Evolutionary conservation across 2,329 filamentous ascomycete species (phyloP).

Genomic region (Polytolypa hystricis): DNA sequence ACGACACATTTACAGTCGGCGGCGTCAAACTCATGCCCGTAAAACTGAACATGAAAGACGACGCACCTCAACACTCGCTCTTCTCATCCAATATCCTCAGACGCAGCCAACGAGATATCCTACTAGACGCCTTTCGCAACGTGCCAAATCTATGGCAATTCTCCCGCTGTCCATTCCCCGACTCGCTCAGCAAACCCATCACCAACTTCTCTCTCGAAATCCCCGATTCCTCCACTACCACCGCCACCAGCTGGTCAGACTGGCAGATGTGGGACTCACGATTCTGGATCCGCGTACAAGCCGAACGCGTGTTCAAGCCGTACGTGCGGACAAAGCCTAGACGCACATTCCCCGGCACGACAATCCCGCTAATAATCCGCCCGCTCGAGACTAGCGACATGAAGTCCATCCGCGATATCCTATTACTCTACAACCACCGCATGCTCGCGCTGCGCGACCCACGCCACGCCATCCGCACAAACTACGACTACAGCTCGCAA

Average conservation of each 20-base stretch:
- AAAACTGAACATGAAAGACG: constrained; percentile 3
- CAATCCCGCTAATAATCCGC: constrained; percentile 28
- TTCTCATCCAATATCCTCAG: constrained; percentile 2
- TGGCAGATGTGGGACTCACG: constrained; percentile 45
- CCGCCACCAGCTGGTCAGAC: constrained; percentile 17
- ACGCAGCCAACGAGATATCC: constrained; percentile 1
- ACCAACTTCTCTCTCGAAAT: constrained; percentile 15
- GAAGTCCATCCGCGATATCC: constrained; percentile 10
- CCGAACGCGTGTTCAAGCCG: constrained; percentile 11
- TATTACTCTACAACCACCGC: background rate
- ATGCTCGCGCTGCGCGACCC: background rate
- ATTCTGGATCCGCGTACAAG: constrained; percentile 43
- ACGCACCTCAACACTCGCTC: background rate
- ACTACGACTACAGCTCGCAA: constrained; percentile 5
- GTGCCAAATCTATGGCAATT: constrained; percentile 25
- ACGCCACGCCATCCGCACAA: background rate
- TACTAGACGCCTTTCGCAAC: background rate
- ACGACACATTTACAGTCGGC: constrained; percentile 37
- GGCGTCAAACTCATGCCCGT: constrained; percentile 38
- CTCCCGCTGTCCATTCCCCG: constrained; percentile 28
- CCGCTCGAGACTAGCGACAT: constrained; percentile 26
- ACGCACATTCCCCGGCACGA: background rate
- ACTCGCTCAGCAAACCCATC: constrained; percentile 10
- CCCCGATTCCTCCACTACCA: constrained; percentile 6
- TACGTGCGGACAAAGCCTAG: background rate